A percentile compares a stretch with the other conserved stretches of the same genome.
Evolutionary conservation across 139 green algal genomes (phyloP).

Genomic region (Chlamydomonas applanata): DNA sequence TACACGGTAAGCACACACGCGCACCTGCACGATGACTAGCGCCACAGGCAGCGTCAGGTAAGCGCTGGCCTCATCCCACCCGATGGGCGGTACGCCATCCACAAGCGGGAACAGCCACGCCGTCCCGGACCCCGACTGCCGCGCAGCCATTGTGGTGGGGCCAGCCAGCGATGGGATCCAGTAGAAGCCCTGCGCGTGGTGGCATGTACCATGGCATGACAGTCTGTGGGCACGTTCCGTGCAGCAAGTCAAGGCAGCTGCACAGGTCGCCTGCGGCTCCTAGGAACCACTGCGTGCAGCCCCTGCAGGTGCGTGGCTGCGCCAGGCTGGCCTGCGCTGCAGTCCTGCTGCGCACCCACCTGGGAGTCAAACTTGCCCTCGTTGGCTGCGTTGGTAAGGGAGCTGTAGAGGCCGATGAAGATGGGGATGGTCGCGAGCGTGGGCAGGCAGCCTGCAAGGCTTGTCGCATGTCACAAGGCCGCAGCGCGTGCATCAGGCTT

Average conservation of each 20-base stretch:
- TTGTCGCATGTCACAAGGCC: too few species aligned
- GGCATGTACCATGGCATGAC: too few species aligned
- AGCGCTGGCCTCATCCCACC: conserved; percentile 75
- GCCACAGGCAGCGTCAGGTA: conserved; percentile 94
- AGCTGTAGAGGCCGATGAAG: conserved; percentile 86
- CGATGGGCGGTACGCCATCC: conserved; percentile 87
- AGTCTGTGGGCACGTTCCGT: conserved; percentile 20
- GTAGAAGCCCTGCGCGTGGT: conserved; percentile 76
- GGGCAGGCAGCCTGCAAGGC: conserved; percentile 75
- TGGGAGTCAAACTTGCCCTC: conserved; percentile 46
- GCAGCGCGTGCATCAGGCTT: too few species aligned
- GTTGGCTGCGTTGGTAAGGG: conserved; percentile 51
- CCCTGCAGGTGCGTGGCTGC: not conserved
- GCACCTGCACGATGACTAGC: conserved; percentile 43
- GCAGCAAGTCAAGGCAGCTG: not conserved
- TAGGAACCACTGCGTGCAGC: too few species aligned
- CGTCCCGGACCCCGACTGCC: conserved; percentile 38
- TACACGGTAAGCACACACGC: too few species aligned
- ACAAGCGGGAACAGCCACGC: conserved; percentile 83
- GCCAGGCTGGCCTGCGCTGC: not conserved
- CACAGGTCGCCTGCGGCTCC: too few species aligned
- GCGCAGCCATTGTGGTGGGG: conserved; percentile 47
- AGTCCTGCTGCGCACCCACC: conserved; percentile 4
- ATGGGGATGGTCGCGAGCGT: conserved; percentile 90
- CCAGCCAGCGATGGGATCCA: conserved; percentile 83